Conservation (phyloP, 306 rosid species). For the Abrus precatorius region DNA sequence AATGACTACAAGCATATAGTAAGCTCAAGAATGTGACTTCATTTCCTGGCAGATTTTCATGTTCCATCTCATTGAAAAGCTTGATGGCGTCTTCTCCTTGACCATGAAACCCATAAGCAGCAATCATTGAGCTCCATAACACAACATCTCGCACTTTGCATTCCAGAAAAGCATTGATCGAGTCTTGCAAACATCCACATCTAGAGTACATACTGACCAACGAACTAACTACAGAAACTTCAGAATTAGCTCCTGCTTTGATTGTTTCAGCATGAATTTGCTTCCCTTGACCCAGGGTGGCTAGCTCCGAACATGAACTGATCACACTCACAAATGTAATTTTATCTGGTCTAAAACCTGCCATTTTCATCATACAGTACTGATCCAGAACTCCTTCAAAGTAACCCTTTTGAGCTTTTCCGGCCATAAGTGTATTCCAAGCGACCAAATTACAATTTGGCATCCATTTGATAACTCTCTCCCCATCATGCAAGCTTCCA, state of each 20-base stretch:
- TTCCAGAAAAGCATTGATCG: constrained; percentile 74
- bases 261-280: constrained; percentile 87
- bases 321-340: constrained; percentile 81
- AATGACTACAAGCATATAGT: constrained; percentile 91
- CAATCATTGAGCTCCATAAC: constrained; percentile 85
- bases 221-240: constrained; percentile 71
- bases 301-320: constrained; percentile 78
- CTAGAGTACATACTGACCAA: constrained; percentile 88
- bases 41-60: constrained; percentile 65
- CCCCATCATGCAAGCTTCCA: constrained; percentile 78
- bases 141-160: constrained; percentile 69
- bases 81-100: constrained; percentile 77
- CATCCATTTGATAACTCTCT: constrained; percentile 70
- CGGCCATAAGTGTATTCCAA: constrained; percentile 95
- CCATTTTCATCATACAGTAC: constrained; percentile 75
- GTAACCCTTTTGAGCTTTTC: constrained; percentile 79
- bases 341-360: constrained; percentile 79
- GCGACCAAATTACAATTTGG: constrained; percentile 78
- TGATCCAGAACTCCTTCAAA: constrained; percentile 71
- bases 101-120: constrained; percentile 94
- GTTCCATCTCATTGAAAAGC: constrained; percentile 79
- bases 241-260: constrained; percentile 76
- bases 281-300: constrained; percentile 88
- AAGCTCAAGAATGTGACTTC: constrained; percentile 92
- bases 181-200: constrained; percentile 85